Percentiles rank a stretch among this genome's conserved stretches.
Evolutionary conservation across 2,329 filamentous ascomycete species (phyloP).

Genomic region (Fusarium robinianum): DNA sequence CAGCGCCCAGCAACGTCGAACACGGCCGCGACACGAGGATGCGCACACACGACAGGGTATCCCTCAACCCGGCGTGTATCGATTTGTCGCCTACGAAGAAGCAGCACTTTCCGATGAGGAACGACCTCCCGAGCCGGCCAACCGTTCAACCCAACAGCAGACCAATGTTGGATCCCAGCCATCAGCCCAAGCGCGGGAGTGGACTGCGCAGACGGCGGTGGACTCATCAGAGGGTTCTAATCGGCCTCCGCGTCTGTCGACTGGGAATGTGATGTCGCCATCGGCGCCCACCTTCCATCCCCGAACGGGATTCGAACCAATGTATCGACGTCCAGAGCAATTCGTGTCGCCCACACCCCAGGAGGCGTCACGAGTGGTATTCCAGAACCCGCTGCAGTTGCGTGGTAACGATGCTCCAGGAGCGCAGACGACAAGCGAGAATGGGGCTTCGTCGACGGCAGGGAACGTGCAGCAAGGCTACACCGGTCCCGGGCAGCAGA

Average conservation of each 20-base stretch:
- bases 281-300: constrained; percentile 19
- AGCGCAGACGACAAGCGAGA: too few relatives aligned
- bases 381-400: constrained; percentile 21
- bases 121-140: too few relatives aligned
- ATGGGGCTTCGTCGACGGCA: too few relatives aligned
- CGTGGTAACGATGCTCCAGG: constrained; percentile 4
- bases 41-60: constrained; percentile 10
- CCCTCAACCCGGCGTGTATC: constrained; percentile 7
- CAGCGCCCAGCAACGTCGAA: constrained; percentile 37
- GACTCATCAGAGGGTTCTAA: constrained; percentile 4
- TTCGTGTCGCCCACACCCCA: not conserved
- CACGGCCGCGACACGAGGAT: constrained; percentile 34
- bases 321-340: not conserved
- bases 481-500: too few relatives aligned
- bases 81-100: constrained; percentile 2
- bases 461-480: too few relatives aligned
- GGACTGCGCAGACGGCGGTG: constrained; percentile 5
- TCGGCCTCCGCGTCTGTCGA: constrained; percentile 2
- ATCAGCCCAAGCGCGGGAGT: too few relatives aligned
- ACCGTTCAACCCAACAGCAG: too few relatives aligned
- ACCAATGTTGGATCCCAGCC: too few relatives aligned
- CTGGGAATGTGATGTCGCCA: constrained; percentile 17
- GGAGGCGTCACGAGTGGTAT: not conserved
- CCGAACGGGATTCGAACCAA: constrained; percentile 2
- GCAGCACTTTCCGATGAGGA: too few relatives aligned